Evolutionary conservation across 192 early-diverging fungal genomes (phyloP).

Genomic region (Pilaira anomala): DNA sequence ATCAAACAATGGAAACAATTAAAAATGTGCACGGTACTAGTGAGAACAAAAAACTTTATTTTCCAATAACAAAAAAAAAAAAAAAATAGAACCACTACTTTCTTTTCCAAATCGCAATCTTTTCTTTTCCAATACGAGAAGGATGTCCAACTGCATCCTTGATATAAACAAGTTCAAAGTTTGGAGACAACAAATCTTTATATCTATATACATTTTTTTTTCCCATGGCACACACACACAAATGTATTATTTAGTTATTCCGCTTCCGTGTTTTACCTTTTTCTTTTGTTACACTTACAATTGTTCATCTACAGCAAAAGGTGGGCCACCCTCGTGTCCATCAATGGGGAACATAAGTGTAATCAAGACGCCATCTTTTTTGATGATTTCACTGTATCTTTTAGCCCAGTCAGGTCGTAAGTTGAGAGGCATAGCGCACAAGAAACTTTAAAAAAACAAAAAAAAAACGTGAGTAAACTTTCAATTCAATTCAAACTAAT

Average conservation of each 20-base stretch:
- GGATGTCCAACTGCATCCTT: conserved; percentile 58
- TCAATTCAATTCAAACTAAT: neutral
- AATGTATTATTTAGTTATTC: neutral
- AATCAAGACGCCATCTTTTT: conserved; percentile 65
- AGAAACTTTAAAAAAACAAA: conserved; percentile 49
- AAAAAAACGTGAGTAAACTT: neutral
- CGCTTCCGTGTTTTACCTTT: neutral
- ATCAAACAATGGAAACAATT: too few relatives aligned
- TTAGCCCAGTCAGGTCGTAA: conserved; percentile 63
- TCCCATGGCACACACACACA: neutral
- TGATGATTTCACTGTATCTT: conserved; percentile 62
- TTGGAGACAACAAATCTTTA: conserved; percentile 38
- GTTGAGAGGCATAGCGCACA: conserved; percentile 70
- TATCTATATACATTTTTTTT: conserved; percentile 18
- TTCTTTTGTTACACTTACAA: conserved; percentile 44
- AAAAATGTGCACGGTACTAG: too few relatives aligned
- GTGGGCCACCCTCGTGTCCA: conserved; percentile 67
- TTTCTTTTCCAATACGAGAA: conserved; percentile 54
- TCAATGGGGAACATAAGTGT: conserved; percentile 75
- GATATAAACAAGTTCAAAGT: conserved; percentile 64
- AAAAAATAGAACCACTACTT: conserved; percentile 28
- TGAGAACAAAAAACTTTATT: neutral
- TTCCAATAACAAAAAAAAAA: too few relatives aligned
- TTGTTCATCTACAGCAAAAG: conserved; percentile 62
- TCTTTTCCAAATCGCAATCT: conserved; percentile 63